Evolutionary conservation across 2,329 filamentous ascomycete genomes (phyloP), one percentile per base, ranked within the genome.

Genomic region (Curvularia verruculosa): DNA sequence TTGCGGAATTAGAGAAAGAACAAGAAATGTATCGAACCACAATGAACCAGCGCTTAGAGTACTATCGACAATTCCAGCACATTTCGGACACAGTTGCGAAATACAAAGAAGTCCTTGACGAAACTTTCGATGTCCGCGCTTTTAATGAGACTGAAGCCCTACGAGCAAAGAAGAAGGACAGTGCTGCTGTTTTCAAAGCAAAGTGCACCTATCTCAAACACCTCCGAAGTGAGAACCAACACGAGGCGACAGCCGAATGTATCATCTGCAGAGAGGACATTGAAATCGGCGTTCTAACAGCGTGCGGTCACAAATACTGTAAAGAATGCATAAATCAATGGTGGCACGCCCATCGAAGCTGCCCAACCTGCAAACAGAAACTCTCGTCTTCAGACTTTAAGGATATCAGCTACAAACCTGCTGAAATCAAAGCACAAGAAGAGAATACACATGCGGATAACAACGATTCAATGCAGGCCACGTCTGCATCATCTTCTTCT

Each of bases 261-360:
- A 85, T 96, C 53, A 97, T 99, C 65, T 99, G 95, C 72, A 88
- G 90, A 69, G 83, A 84, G 10, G 72, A 81, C 0, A 96, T 97
- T 67, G 87, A 89, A 56, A 80, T 87, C n/a, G 94, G 94, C 51
- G 86, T 90, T 50, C 81, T 94, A 59, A 97, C 94, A 0, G 84
- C 92, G 1, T 98, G 95, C 72, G 94, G 94, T 0, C 95, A 99
- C 50, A 72, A 73, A 62, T 98, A 92, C 72, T 97, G 94, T 79
- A 92, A 91, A 68, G 89, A 91, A 26, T 98, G 95, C 75, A 88
- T 98, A 65, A 82, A 83, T 36, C 66, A 87, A 12, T 98, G 95
- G 95, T 91, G 89, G 79, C 82, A 80, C 54, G 81, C 85, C 29
- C 87, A 92, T 65, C 84, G 82, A 18, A 94, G 85, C 49, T 98